A percentile compares a stretch with the other conserved stretches of the same genome.
phyloP scores from a whole-genome alignment of 2,329 filamentous ascomycete genomes.

The Decorospora gaudefroyi region DNA sequence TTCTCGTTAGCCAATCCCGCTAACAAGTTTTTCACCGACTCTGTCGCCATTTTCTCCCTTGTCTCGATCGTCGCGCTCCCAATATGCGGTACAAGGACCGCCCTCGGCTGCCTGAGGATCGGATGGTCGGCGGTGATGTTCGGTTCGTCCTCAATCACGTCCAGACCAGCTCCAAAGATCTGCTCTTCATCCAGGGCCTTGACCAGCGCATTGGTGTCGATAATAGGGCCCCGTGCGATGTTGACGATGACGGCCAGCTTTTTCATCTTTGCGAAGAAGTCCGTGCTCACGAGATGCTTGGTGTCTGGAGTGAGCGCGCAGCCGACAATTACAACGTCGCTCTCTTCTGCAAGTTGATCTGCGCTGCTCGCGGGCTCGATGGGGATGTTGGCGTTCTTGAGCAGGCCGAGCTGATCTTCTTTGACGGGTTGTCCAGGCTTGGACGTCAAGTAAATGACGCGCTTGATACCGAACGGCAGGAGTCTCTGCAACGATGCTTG shows the following conservation, averaged over 20 bases:
- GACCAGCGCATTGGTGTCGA: constrained; percentile 60
- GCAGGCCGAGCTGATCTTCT: constrained; percentile 33
- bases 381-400: constrained; percentile 22
- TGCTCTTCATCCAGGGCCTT: constrained; percentile 56
- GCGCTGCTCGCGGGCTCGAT: constrained; percentile 26
- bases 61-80: constrained; percentile 63
- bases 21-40: constrained; percentile 61
- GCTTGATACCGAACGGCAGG: constrained; percentile 35
- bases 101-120: constrained; percentile 54
- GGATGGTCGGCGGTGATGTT: constrained; percentile 54
- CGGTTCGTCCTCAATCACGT: constrained; percentile 62
- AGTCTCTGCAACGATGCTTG: constrained; percentile 36
- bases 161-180: constrained; percentile 59
- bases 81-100: constrained; percentile 62
- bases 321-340: constrained; percentile 38
- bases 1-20: constrained; percentile 30
- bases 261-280: constrained; percentile 56
- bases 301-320: constrained; percentile 36
- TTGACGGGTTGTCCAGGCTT: constrained; percentile 29
- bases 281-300: constrained; percentile 33
- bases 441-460: constrained; percentile 34
- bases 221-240: constrained; percentile 60
- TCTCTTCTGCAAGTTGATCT: constrained; percentile 36
- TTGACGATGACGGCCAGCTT: constrained; percentile 60
- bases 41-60: constrained; percentile 61